A percentile compares a stretch with the other conserved stretches of the same genome.
phyloP scores from a whole-genome alignment of 1,284 basidiomycete genomes.

The Trichosporon asahii region DNA sequence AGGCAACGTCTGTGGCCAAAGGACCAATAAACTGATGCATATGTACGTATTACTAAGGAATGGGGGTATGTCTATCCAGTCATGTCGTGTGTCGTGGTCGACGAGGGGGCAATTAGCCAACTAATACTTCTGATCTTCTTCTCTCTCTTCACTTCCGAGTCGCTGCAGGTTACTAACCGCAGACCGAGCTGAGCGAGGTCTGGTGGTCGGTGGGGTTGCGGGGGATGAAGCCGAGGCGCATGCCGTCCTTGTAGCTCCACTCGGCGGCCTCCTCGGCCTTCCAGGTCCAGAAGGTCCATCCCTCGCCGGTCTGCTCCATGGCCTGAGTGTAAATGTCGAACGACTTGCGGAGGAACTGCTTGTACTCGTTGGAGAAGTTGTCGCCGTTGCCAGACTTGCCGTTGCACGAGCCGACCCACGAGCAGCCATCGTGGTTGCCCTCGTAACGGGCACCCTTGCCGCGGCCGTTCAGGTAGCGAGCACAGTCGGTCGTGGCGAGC shows the following conservation, averaged over 20 bases:
- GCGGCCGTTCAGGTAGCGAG: slow-evolving; percentile 71
- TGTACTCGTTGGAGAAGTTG: slow-evolving; percentile 69
- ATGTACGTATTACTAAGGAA: background rate
- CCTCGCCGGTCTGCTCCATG: slow-evolving; percentile 50
- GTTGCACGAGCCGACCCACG: slow-evolving; percentile 66
- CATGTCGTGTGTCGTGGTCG: background rate
- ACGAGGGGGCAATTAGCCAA: background rate
- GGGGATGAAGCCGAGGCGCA: slow-evolving; percentile 80
- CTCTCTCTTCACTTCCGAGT: background rate
- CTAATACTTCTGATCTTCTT: slow-evolving; percentile 5
- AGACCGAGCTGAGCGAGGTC: slow-evolving; percentile 55
- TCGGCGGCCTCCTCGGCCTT: slow-evolving; percentile 63
- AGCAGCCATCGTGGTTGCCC: slow-evolving; percentile 66
- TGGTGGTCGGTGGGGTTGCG: slow-evolving; percentile 57
- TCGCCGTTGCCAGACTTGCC: slow-evolving; percentile 68
- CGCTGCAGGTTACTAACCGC: slow-evolving; percentile 40
- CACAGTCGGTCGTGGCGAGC: slow-evolving; percentile 74
- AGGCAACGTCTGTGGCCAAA: background rate
- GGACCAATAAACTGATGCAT: background rate
- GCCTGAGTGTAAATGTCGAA: slow-evolving; percentile 72
- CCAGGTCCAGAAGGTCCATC: slow-evolving; percentile 51
- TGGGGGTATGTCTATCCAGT: background rate
- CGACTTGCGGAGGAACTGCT: slow-evolving; percentile 72
- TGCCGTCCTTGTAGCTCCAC: slow-evolving; percentile 58
- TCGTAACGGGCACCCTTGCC: slow-evolving; percentile 73